Base-by-base conservation (phyloP, 1,139 yeast species). In the Protomyces lactucae-debilis region DNA sequence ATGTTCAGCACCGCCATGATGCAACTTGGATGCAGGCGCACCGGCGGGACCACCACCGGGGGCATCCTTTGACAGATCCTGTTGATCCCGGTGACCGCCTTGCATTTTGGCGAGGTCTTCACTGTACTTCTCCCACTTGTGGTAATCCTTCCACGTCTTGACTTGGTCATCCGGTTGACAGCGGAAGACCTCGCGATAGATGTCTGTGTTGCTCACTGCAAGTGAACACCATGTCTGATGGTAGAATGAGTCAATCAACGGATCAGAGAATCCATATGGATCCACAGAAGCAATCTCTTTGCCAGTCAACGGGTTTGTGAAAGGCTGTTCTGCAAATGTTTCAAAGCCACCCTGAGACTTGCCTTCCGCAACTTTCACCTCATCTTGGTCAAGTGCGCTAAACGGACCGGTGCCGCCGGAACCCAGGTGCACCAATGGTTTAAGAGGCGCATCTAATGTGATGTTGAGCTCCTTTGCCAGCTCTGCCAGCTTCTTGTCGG, bases 141-240 rank as follows among this genome's bases (percentile, higher is more conserved):
- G 91, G 74, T 91, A 95, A 60, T 90, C 96, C 66, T 83, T 83
- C 99, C 99, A 95, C 0, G 93, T 83, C 25, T 81, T 80, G 14
- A 93, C 98, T 16, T 83, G 80, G 73, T 93, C 90, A 74, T 95
- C 99, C 0, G 99, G 99, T 73, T 93, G 98, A 69, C 91, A 85
- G 69, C 92, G 93, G 80, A 95, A 95, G 2, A 93, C 90, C 75
- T 87, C 80, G 67, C 97, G 80, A 76, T 83, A 95, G 6, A 93
- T 78, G 67, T 83, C 81, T 0, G 98, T 91, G 72, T 95, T 95
- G 70, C 92, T 81, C 66, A 87, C 79, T 0, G 99, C 98, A 72
- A 84, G 85, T 10, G 88, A 86, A 71, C 81, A 83, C 97, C 97
- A 93, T n/a, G 86, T 75, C 69, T 90, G 96, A 71, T 88, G 93